Evolutionary conservation across 768 basidiomycete genomes (phyloP).

Genomic region (Antrodiella citrinella): DNA sequence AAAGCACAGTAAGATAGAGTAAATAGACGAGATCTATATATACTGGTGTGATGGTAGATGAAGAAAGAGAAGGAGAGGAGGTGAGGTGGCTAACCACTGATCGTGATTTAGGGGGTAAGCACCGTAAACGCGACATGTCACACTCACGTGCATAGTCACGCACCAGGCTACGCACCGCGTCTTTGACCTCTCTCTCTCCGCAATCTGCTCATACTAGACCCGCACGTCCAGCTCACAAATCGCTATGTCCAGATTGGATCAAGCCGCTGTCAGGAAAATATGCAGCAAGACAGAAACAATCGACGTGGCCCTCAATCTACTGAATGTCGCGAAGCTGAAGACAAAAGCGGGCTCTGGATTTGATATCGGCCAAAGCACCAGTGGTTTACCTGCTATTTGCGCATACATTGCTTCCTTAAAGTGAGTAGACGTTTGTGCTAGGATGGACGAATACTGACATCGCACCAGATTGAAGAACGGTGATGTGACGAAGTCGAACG

Average conservation of each 20-base stretch:
- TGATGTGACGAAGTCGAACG: conserved; percentile 22
- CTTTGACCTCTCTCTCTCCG: neutral
- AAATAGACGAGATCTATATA: too few relatives aligned
- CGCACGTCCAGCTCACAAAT: neutral
- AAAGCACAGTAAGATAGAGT: too few relatives aligned
- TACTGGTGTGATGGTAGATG: neutral
- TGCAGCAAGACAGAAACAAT: conserved; percentile 24
- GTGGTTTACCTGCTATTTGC: conserved; percentile 42
- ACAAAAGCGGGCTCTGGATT: conserved; percentile 45
- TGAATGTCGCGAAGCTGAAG: conserved; percentile 30
- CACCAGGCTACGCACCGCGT: neutral
- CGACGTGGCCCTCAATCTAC: conserved; percentile 23
- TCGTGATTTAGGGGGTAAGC: neutral
- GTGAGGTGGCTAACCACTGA: neutral
- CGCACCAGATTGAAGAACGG: conserved; percentile 19
- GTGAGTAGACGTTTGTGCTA: conserved; percentile 19
- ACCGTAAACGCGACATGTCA: neutral
- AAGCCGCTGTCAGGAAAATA: neutral
- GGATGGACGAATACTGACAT: neutral
- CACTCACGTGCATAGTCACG: neutral
- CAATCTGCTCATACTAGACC: neutral
- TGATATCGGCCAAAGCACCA: conserved; percentile 28
- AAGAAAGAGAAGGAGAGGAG: neutral
- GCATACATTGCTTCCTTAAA: conserved; percentile 41
- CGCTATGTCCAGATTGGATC: neutral